Evolutionary conservation across 2,329 filamentous ascomycete species (phyloP), one percentile per base, ranked within the genome.

Genomic region (Venturia pyrina): DNA sequence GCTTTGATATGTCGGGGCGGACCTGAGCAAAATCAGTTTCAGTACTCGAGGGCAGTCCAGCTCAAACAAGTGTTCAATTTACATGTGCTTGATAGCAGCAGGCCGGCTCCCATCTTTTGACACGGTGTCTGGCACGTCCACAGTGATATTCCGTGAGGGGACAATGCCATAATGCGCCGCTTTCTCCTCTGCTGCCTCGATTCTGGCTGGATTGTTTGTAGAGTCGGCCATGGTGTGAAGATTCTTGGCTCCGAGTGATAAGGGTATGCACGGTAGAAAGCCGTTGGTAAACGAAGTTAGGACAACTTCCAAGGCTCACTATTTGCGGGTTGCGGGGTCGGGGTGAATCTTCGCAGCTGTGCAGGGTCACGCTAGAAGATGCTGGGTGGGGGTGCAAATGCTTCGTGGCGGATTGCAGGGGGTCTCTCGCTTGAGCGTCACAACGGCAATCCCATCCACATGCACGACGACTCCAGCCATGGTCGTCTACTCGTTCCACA

Each of bases 401-500:
- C 50, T n/a, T n/a, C n/a, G 46, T 21, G 46, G 46, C 46, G n/a
- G 21, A 53, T 53, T 53, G 48, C 48, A 11, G 21, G 21, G 48
- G 24, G 21, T 5, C 10, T 28, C n/a, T 50, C n/a, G n/a, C 46
- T 50, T 15, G 43, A 53, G n/a, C 11, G 17, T 17, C 21, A 37
- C 53, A 19, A 37, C 28, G 5, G 28, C 53, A n/a, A 40, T 59
- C 28, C 32, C 24, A 53, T 53, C n/a, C 53, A 10, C 32, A 37
- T 59, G 53, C 19, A 37, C 53, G 32, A 37, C 17, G 17, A 43
- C 40, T 46, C 40, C 43, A 62, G 50, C 5, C 24, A 98, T 99
- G 95, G 88, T 89, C 68, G 90, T 98, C 77, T 98, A 96, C 80
- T 93, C 92, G 67, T 96, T 99, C 80, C 96, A 96, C 83, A 97